Conservation (phyloP, 768 basidiomycete species). For the Leccinum olivaceopallidum region DNA sequence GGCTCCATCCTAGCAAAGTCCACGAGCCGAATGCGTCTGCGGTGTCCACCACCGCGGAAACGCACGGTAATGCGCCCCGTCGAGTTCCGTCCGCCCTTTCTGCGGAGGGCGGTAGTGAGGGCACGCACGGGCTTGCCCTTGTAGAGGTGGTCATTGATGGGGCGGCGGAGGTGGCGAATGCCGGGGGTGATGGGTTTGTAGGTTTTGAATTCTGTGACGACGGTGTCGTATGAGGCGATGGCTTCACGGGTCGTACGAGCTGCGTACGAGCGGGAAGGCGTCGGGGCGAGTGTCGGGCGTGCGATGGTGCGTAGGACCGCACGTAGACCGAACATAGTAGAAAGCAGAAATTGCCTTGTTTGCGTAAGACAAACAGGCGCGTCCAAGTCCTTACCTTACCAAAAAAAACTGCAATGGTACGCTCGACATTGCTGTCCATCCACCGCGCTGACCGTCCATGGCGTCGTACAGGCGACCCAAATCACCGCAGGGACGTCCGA, state of each 20-base stretch:
- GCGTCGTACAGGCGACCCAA: slow-evolving; percentile 53
- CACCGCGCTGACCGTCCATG: slow-evolving; percentile 10
- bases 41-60: slow-evolving; percentile 89
- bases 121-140: slow-evolving; percentile 80
- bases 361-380: too few relatives aligned
- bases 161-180: slow-evolving; percentile 84
- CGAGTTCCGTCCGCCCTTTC: slow-evolving; percentile 83
- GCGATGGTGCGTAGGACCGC: slow-evolving; percentile 18
- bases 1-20: slow-evolving; percentile 82
- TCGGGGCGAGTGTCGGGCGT: slow-evolving; percentile 5
- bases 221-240: slow-evolving; percentile 39
- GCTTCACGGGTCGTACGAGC: slow-evolving; percentile 33
- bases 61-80: slow-evolving; percentile 87
- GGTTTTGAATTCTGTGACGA: slow-evolving; percentile 70
- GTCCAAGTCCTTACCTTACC: too few relatives aligned
- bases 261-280: slow-evolving; percentile 35
- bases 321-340: slow-evolving; percentile 21
- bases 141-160: slow-evolving; percentile 80
- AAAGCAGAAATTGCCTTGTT: background rate
- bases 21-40: slow-evolving; percentile 80
- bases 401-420: too few relatives aligned
- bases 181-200: slow-evolving; percentile 89
- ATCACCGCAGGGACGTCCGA: slow-evolving; percentile 79
- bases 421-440: background rate
- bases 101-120: slow-evolving; percentile 80